These are phyloP conservation scores for Diplodia corticola DNA, from an alignment of 2,329 filamentous ascomycete species.

Conservation along the genomic window DNA sequence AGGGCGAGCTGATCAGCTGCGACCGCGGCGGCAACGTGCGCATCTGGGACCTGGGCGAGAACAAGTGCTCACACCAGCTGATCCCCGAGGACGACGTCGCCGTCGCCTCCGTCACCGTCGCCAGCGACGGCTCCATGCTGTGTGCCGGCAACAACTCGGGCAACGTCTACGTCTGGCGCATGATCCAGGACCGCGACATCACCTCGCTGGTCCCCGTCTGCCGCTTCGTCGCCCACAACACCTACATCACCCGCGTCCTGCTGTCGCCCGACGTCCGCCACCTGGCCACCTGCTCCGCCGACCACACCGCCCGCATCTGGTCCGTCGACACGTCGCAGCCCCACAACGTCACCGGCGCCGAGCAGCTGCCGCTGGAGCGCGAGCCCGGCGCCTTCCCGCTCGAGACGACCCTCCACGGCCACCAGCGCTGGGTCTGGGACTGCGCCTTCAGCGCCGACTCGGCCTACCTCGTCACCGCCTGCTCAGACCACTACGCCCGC, in stretches of 20 bases:
- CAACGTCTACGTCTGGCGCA: slow-evolving; percentile 95
- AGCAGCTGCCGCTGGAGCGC: slow-evolving; percentile 37
- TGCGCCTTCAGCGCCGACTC: slow-evolving; percentile 93
- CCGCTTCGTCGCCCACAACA: slow-evolving; percentile 85
- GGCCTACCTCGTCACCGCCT: slow-evolving; percentile 89
- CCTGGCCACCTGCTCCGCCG: slow-evolving; percentile 88
- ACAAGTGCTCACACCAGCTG: slow-evolving; percentile 93
- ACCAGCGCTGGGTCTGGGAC: slow-evolving; percentile 97
- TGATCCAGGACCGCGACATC: slow-evolving; percentile 78
- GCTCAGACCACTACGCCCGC: slow-evolving; percentile 88
- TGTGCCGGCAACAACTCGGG: slow-evolving; percentile 92
- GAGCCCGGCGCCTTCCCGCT: slow-evolving; percentile 67
- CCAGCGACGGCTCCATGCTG: slow-evolving; percentile 87
- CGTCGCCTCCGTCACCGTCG: slow-evolving; percentile 92
- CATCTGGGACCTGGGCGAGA: slow-evolving; percentile 96
- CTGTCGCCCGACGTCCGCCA: slow-evolving; percentile 93
- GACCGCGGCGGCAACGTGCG: slow-evolving; percentile 89
- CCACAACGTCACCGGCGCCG: slow-evolving; percentile 36
- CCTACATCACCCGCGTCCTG: slow-evolving; percentile 89
- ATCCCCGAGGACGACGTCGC: slow-evolving; percentile 95
- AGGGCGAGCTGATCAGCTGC: slow-evolving; percentile 96
- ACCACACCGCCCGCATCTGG: slow-evolving; percentile 97
- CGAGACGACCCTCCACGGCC: slow-evolving; percentile 82
- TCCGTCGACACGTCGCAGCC: slow-evolving; percentile 64
- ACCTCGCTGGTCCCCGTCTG: slow-evolving; percentile 85